A percentile compares a stretch with the other conserved stretches of the same genome.
These are phyloP conservation scores for Chaetoceros muelleri DNA, from an alignment of 108 stramenopile genomes.

Conservation along the genomic window DNA sequence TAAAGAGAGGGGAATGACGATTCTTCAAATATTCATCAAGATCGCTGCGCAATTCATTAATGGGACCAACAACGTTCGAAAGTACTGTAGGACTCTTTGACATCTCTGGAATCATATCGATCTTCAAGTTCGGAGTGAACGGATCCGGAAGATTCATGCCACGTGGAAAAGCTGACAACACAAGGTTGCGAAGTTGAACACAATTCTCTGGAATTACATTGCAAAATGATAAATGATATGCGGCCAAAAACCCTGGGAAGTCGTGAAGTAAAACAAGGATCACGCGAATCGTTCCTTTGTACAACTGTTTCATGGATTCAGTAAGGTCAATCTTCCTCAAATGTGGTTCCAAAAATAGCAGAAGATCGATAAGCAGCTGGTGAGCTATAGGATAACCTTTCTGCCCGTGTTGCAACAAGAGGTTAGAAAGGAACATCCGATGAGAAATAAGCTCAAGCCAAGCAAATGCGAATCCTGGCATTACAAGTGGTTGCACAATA, in stretches of 20 bases:
- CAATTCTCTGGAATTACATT: slow-evolving; percentile 96
- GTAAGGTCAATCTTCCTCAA: slow-evolving; percentile 71
- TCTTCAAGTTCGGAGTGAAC: slow-evolving; percentile 97
- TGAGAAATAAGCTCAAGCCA: slow-evolving; percentile 98
- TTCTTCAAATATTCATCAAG: slow-evolving; percentile 89
- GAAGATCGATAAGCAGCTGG: slow-evolving; percentile 89
- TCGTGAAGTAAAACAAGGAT: slow-evolving; percentile 97
- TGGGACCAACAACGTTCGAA: slow-evolving; percentile 75
- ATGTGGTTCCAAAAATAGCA: slow-evolving; percentile 91
- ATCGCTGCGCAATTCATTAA: slow-evolving; percentile 55
- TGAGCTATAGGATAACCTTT: slow-evolving; percentile 93
- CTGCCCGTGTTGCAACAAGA: slow-evolving; percentile 76
- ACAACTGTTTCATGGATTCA: slow-evolving; percentile 84
- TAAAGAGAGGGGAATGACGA: slow-evolving; percentile 77
- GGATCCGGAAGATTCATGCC: slow-evolving; percentile 96
- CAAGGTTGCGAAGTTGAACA: slow-evolving; percentile 95
- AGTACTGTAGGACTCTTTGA: slow-evolving; percentile 80
- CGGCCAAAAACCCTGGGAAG: slow-evolving; percentile 94
- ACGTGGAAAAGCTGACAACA: slow-evolving; percentile 95
- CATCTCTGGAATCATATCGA: slow-evolving; percentile 94
- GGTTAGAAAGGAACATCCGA: slow-evolving; percentile 90
- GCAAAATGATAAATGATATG: slow-evolving; percentile 94
- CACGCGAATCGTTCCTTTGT: slow-evolving; percentile 94
- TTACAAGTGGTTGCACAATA: slow-evolving; percentile 86
- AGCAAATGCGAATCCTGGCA: slow-evolving; percentile 94